Conservation (phyloP, 371 early-diverging fungal genomes). For the Mucor plumbeus region DNA sequence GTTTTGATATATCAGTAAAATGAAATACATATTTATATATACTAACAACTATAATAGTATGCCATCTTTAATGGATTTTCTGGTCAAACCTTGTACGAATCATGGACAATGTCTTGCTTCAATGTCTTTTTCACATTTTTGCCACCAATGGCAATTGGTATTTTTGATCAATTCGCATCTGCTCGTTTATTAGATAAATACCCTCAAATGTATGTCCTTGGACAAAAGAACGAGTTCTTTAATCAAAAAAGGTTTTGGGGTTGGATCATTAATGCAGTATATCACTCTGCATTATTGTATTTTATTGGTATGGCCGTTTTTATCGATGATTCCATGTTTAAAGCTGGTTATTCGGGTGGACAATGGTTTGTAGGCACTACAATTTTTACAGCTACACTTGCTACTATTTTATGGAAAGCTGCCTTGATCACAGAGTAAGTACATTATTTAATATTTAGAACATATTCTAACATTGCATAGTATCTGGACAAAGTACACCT, state of each 20-base stretch:
- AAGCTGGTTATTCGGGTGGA: slow-evolving; percentile 68
- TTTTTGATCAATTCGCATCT: slow-evolving; percentile 92
- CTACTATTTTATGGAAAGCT: slow-evolving; percentile 83
- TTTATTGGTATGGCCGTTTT: slow-evolving; percentile 69
- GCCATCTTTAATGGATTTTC: slow-evolving; percentile 90
- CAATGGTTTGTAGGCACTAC: slow-evolving; percentile 83
- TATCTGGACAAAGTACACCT: slow-evolving; percentile 87
- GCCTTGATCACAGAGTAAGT: slow-evolving; percentile 81
- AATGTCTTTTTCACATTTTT: slow-evolving; percentile 90
- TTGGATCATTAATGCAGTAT: slow-evolving; percentile 93
- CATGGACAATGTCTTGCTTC: slow-evolving; percentile 91
- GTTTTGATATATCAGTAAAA: background rate
- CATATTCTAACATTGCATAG: slow-evolving; percentile 24
- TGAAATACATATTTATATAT: background rate
- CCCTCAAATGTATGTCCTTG: slow-evolving; percentile 95
- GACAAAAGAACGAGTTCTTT: slow-evolving; percentile 90
- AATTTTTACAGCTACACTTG: slow-evolving; percentile 78
- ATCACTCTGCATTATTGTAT: slow-evolving; percentile 79
- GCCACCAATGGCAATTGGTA: slow-evolving; percentile 89
- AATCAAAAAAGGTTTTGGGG: slow-evolving; percentile 93
- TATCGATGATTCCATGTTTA: slow-evolving; percentile 60
- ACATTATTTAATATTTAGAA: background rate
- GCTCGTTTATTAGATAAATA: slow-evolving; percentile 94
- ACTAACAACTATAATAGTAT: slow-evolving; percentile 47
- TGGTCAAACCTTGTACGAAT: slow-evolving; percentile 92